A percentile compares a stretch with the other conserved stretches of the same genome.
Conservation (phyloP, 169 alveolate species). For the Babesia gibsoni region DNA sequence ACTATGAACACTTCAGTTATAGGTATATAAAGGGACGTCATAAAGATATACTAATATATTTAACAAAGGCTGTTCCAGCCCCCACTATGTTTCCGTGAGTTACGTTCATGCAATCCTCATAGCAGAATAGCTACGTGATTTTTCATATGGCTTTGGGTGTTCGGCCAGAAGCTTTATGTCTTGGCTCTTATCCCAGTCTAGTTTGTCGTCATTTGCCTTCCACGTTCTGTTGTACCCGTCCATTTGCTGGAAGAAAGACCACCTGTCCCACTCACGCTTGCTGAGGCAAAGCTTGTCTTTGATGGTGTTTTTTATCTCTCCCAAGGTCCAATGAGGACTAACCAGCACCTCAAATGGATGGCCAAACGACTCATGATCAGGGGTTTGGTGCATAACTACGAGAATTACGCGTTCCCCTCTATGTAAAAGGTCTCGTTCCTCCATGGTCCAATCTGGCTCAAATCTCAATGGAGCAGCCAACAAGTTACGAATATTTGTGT, state of each 20-base stretch:
- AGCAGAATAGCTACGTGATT: constrained; percentile 28
- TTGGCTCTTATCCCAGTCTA: constrained; percentile 56
- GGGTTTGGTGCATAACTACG: constrained; percentile 62
- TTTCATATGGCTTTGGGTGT: constrained; percentile 63
- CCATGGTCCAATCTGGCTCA: constrained; percentile 73
- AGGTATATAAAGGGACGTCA: too few relatives aligned
- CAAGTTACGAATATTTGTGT: constrained; percentile 50
- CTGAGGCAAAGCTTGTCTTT: constrained; percentile 43
- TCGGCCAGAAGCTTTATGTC: constrained; percentile 58
- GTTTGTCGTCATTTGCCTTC: constrained; percentile 67
- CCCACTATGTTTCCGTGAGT: too few relatives aligned
- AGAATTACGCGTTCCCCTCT: constrained; percentile 11
- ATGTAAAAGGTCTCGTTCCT: constrained; percentile 54
- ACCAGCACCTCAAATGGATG: constrained; percentile 62
- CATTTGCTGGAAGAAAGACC: constrained; percentile 63
- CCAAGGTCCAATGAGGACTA: constrained; percentile 49
- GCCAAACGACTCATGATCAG: constrained; percentile 63
- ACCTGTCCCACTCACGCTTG: constrained; percentile 65
- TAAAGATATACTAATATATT: too few relatives aligned
- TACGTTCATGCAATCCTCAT: constrained; percentile 54
- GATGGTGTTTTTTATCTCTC: constrained; percentile 47
- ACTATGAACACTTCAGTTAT: too few relatives aligned
- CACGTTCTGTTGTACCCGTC: constrained; percentile 49
- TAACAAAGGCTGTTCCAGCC: too few relatives aligned
- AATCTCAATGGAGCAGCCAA: constrained; percentile 72